A percentile compares a stretch with the other conserved stretches of the same genome.
Conservation (phyloP, 768 basidiomycete species). For the Leccinum aurantiacum region DNA sequence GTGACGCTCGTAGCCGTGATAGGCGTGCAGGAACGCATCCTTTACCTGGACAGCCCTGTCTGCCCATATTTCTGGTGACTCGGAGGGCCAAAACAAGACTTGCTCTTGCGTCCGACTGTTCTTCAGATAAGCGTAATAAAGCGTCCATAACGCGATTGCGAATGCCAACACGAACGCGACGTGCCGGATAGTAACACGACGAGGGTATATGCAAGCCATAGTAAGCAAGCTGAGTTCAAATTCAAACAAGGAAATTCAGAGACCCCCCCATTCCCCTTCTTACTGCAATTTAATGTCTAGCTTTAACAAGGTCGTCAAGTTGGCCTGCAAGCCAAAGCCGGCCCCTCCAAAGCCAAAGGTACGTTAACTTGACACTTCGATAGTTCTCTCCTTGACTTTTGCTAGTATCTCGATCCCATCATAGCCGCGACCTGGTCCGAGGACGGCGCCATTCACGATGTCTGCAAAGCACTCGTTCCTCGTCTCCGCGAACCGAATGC, state of each 20-base stretch:
- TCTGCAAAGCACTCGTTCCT: slow-evolving; percentile 83
- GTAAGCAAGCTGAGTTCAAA: slow-evolving; percentile 27
- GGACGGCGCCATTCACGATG: slow-evolving; percentile 90
- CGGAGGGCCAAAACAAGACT: slow-evolving; percentile 21
- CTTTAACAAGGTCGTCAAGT: slow-evolving; percentile 90
- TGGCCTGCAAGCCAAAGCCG: slow-evolving; percentile 96
- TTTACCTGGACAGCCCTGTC: slow-evolving; percentile 56
- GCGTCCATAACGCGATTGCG: slow-evolving; percentile 18
- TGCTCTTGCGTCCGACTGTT: slow-evolving; percentile 9
- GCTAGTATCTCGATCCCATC: slow-evolving; percentile 92
- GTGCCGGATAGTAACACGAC: slow-evolving; percentile 27
- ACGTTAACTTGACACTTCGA: slow-evolving; percentile 9
- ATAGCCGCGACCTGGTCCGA: slow-evolving; percentile 96
- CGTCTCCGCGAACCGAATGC: slow-evolving; percentile 90
- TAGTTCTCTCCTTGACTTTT: background rate
- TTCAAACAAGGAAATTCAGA: slow-evolving; percentile 8
- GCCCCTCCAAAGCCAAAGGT: slow-evolving; percentile 97
- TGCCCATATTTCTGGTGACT: slow-evolving; percentile 45
- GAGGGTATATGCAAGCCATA: slow-evolving; percentile 2
- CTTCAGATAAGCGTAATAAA: slow-evolving; percentile 16
- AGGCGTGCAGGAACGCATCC: slow-evolving; percentile 65
- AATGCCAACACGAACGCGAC: slow-evolving; percentile 16
- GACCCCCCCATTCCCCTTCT: background rate
- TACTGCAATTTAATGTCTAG: slow-evolving; percentile 53
- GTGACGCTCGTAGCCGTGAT: slow-evolving; percentile 59